Percentiles rank a stretch among this genome's conserved stretches.
These are phyloP conservation scores for Sphagnurus paluster DNA, from an alignment of 1,284 basidiomycete species.

Conservation along the genomic window DNA sequence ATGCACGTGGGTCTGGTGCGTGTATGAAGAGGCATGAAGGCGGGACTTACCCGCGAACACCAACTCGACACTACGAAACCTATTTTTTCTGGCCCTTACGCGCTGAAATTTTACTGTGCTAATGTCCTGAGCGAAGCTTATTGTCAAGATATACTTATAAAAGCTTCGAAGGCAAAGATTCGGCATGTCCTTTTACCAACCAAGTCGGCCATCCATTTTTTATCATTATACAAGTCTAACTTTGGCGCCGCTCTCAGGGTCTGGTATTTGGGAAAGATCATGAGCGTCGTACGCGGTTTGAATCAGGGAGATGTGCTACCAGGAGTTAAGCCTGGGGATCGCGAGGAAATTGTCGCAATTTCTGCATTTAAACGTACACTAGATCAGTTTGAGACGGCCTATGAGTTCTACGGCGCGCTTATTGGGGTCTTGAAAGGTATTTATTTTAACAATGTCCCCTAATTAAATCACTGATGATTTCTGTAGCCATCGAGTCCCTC, in stretches of 20 bases:
- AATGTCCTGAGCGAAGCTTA: background rate
- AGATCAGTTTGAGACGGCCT: background rate
- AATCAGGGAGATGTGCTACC: background rate
- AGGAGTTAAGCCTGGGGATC: background rate
- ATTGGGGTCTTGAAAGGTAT: conserved; percentile 4
- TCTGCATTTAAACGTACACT: conserved; percentile 1
- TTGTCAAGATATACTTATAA: background rate
- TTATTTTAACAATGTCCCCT: no score
- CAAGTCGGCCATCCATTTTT: background rate
- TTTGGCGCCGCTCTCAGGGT: no score
- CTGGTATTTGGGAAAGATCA: conserved; percentile 1
- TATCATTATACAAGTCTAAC: no score
- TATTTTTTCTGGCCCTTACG: conserved; percentile 3
- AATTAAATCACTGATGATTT: no score
- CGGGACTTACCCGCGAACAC: background rate
- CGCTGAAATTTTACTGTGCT: conserved; percentile 2
- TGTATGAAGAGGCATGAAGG: background rate
- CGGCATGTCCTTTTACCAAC: background rate
- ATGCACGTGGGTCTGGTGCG: conserved; percentile 3
- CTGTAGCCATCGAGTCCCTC: no score
- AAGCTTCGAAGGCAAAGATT: background rate
- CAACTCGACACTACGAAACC: background rate
- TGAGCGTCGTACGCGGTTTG: background rate
- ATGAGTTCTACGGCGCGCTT: background rate
- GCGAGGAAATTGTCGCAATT: background rate